Conservation (phyloP, 148 eudicot genomes). For the Tetragonia tetragonoides region DNA sequence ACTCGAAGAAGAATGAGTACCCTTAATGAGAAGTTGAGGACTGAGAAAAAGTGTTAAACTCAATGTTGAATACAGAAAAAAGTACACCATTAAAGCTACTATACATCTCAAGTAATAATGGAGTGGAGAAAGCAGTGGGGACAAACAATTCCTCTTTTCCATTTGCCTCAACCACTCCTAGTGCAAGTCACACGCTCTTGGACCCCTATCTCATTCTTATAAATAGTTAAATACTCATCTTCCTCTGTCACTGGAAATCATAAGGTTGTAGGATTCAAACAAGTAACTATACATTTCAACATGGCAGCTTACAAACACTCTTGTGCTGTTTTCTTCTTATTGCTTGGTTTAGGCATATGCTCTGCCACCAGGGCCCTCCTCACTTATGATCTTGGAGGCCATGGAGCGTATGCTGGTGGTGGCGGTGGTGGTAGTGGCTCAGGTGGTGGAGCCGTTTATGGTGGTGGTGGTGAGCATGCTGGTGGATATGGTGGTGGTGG, state of each 20-base stretch:
- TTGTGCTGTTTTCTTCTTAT: slow-evolving; percentile 40
- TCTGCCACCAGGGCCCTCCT: slow-evolving; percentile 56
- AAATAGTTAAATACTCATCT: slow-evolving; percentile 41
- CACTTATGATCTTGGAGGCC: slow-evolving; percentile 20
- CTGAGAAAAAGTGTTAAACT: no score
- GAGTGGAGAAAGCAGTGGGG: slow-evolving; percentile 33
- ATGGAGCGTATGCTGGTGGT: not conserved
- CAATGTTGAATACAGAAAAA: slow-evolving; percentile 37
- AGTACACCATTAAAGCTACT: slow-evolving; percentile 15
- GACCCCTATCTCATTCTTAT: slow-evolving; percentile 34
- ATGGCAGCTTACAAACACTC: slow-evolving; percentile 46
- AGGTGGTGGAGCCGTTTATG: slow-evolving; percentile 31
- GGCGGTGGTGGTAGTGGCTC: slow-evolving; percentile 32
- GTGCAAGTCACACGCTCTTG: slow-evolving; percentile 28
- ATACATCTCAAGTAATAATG: not conserved
- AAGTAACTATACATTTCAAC: slow-evolving; percentile 14
- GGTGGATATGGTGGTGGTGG: not conserved
- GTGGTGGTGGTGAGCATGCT: slow-evolving; percentile 26
- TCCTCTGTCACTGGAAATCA: slow-evolving; percentile 23
- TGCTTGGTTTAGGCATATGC: slow-evolving; percentile 44
- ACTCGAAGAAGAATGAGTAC: no score
- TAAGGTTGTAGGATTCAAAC: not conserved
- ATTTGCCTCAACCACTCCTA: slow-evolving; percentile 19
- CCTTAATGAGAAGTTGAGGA: no score
- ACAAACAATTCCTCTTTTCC: slow-evolving; percentile 7